phyloP scores from a whole-genome alignment of 2,329 filamentous ascomycete genomes.

The Berkeleyomyces rouxiae region DNA sequence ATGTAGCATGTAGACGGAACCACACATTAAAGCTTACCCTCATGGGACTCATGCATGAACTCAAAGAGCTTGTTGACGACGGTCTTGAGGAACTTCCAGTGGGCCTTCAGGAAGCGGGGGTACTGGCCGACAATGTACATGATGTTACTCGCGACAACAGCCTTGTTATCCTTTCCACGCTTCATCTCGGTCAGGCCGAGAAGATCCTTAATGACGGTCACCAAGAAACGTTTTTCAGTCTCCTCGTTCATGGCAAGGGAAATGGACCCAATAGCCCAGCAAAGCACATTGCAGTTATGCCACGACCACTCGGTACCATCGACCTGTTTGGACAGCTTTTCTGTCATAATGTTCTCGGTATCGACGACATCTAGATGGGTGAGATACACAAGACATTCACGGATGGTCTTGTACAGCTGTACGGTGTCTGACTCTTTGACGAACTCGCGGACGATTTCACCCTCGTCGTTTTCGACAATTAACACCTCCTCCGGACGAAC shows the following conservation, averaged over 20 bases:
- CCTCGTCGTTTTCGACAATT: slow-evolving; percentile 98
- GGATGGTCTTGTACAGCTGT: slow-evolving; percentile 96
- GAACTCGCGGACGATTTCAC: slow-evolving; percentile 96
- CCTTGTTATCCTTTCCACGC: slow-evolving; percentile 98
- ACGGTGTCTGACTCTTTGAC: slow-evolving; percentile 99
- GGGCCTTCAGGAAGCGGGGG: slow-evolving; percentile 91
- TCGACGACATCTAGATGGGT: slow-evolving; percentile 96
- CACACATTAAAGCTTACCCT: slow-evolving; percentile 40
- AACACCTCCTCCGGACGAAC: slow-evolving; percentile 93
- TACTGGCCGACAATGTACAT: slow-evolving; percentile 99
- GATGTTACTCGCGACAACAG: slow-evolving; percentile 96
- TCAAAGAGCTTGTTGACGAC: slow-evolving; percentile 99
- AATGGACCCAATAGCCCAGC: slow-evolving; percentile 98
- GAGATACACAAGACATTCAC: slow-evolving; percentile 91
- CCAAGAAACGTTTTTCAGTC: slow-evolving; percentile 94
- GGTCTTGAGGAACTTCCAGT: slow-evolving; percentile 99
- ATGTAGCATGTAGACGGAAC: not conserved
- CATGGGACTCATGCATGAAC: slow-evolving; percentile 99
- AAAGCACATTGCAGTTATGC: slow-evolving; percentile 98
- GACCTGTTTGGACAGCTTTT: slow-evolving; percentile 89
- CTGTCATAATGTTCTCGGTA: slow-evolving; percentile 97
- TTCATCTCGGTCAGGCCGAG: slow-evolving; percentile 98
- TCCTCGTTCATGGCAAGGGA: slow-evolving; percentile 99
- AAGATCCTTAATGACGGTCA: slow-evolving; percentile 96
- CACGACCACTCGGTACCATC: slow-evolving; percentile 96